Percentiles rank a stretch among this genome's conserved stretches.
These are phyloP conservation scores for Lanmaoa pseudosensibilis DNA, from an alignment of 768 basidiomycete genomes.

Conservation along the genomic window DNA sequence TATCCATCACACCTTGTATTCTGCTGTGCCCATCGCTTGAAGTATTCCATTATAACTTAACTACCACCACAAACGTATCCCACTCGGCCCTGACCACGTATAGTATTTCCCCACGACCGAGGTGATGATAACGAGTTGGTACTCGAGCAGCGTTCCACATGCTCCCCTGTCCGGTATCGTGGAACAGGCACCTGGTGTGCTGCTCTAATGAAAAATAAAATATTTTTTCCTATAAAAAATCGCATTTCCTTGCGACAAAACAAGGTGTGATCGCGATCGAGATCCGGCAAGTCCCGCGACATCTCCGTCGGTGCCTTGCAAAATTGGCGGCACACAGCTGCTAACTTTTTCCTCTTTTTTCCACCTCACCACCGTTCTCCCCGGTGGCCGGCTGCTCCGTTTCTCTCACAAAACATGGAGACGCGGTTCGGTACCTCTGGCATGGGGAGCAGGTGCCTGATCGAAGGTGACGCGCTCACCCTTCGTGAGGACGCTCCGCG, in stretches of 20 bases:
- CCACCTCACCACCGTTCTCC: background rate
- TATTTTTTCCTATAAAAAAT: background rate
- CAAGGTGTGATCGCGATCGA: slow-evolving; percentile 19
- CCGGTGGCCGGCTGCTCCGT: slow-evolving; percentile 1
- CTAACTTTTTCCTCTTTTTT: background rate
- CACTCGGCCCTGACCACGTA: slow-evolving; percentile 9
- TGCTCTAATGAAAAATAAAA: slow-evolving; percentile 1
- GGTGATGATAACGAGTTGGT: slow-evolving; percentile 7
- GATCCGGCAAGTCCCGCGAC: slow-evolving; percentile 24
- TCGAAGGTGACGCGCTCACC: background rate
- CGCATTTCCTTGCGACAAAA: slow-evolving; percentile 7
- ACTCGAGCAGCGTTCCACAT: slow-evolving; percentile 8
- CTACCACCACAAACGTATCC: background rate
- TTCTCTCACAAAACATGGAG: slow-evolving; percentile 16
- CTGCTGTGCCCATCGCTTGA: slow-evolving; percentile 8
- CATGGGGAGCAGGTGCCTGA: slow-evolving; percentile 11
- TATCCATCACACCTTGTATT: slow-evolving; percentile 27
- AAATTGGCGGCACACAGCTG: background rate
- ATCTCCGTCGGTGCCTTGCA: slow-evolving; percentile 25
- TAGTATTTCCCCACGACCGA: slow-evolving; percentile 13
- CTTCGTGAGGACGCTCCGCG: slow-evolving; percentile 11
- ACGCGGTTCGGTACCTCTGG: slow-evolving; percentile 1
- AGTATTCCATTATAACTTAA: slow-evolving; percentile 16
- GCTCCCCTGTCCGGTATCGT: slow-evolving; percentile 10
- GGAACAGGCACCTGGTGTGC: slow-evolving; percentile 14